These are phyloP conservation scores for Penicillium paradoxum DNA, from an alignment of 495 filamentous ascomycete species.

Conservation along the genomic window DNA sequence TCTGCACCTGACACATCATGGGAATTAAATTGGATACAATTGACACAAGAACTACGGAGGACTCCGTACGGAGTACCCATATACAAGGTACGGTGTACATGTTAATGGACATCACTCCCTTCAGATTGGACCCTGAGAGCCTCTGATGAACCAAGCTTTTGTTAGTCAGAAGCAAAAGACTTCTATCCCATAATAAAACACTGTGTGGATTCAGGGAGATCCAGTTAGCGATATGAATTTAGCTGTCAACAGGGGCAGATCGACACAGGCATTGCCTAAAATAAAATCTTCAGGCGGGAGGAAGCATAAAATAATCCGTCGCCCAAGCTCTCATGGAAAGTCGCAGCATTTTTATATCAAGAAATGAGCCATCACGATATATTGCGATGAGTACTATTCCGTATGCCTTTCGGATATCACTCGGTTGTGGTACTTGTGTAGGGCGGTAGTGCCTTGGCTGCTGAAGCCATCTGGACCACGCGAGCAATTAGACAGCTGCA, in stretches of 20 bases:
- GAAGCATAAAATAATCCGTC: background rate
- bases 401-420: background rate
- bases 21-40: background rate
- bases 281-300: background rate
- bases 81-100: too few relatives aligned
- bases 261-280: constrained; percentile 4
- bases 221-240: background rate
- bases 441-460: constrained; percentile 2
- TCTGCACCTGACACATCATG: background rate
- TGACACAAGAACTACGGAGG: too few relatives aligned
- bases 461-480: background rate
- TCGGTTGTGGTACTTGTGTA: constrained; percentile 1
- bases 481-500: background rate
- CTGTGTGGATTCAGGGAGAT: background rate
- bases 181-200: background rate
- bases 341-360: background rate
- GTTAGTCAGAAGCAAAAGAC: background rate
- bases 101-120: background rate
- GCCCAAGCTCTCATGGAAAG: background rate
- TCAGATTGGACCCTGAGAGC: background rate
- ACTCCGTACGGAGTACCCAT: too few relatives aligned
- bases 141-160: background rate
- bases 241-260: constrained; percentile 12
- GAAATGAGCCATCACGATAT: background rate
- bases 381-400: background rate